Percentiles rank a stretch among this genome's conserved stretches.
These are phyloP conservation scores for Thielaviopsis populi DNA, from an alignment of 2,329 filamentous ascomycete genomes.

Conservation along the genomic window DNA sequence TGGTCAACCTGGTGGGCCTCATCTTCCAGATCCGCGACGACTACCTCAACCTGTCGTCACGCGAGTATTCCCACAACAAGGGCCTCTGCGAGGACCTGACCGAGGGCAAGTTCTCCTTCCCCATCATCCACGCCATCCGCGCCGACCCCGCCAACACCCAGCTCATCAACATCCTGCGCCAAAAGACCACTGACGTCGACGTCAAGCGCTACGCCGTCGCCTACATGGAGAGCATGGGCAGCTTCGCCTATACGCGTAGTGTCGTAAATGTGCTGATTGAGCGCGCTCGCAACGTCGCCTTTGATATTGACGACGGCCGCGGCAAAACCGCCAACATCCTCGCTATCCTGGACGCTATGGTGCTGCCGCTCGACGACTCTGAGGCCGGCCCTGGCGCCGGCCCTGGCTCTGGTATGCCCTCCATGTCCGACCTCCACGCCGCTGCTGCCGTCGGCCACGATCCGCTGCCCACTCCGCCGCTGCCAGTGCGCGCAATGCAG, in stretches of 20 bases:
- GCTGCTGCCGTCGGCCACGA: neutral
- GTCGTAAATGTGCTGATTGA: slow-evolving; percentile 50
- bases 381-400: neutral
- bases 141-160: slow-evolving; percentile 58
- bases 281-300: slow-evolving; percentile 46
- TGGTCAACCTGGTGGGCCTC: slow-evolving; percentile 73
- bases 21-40: slow-evolving; percentile 89
- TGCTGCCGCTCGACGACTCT: slow-evolving; percentile 13
- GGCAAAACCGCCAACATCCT: slow-evolving; percentile 43
- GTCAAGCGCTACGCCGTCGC: slow-evolving; percentile 82
- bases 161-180: slow-evolving; percentile 81
- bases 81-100: slow-evolving; percentile 90
- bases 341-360: slow-evolving; percentile 55
- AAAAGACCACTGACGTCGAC: slow-evolving; percentile 71
- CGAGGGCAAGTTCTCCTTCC: slow-evolving; percentile 94
- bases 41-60: slow-evolving; percentile 69
- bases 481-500: slow-evolving; percentile 6
- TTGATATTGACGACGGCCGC: slow-evolving; percentile 47
- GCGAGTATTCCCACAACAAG: slow-evolving; percentile 75
- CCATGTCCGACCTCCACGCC: neutral
- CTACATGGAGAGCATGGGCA: slow-evolving; percentile 83
- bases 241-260: slow-evolving; percentile 68
- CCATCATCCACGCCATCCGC: slow-evolving; percentile 85
- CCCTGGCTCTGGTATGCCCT: neutral
- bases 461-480: neutral